Conservation (phyloP, 139 green algal genomes). For the Chlamydomonas eustigma region DNA sequence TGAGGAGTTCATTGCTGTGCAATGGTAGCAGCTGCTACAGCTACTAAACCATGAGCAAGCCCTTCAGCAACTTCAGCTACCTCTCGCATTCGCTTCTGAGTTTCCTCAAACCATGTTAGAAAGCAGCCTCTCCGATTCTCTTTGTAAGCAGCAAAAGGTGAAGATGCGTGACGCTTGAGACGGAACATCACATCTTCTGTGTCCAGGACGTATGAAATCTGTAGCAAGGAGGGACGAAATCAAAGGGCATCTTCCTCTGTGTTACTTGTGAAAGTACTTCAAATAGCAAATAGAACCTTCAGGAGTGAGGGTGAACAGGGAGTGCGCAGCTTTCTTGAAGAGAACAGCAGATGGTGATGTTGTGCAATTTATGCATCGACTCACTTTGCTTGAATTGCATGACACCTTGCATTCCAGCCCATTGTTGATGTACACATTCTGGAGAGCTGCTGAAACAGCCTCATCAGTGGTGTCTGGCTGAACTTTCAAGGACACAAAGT, state of each 20-base stretch:
- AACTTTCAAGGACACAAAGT: background rate
- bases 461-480: background rate
- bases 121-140: background rate
- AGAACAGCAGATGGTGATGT: no score
- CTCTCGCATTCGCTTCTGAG: background rate
- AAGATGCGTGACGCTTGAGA: background rate
- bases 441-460: background rate
- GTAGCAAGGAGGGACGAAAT: constrained; percentile 39
- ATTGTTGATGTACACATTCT: constrained; percentile 58
- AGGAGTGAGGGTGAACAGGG: no score
- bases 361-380: no score
- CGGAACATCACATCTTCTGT: constrained; percentile 86
- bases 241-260: background rate
- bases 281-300: no score
- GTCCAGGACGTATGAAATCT: constrained; percentile 87
- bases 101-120: background rate
- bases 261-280: no score
- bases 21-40: no score
- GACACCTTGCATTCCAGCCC: constrained; percentile 95
- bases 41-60: background rate
- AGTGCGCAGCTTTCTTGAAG: no score
- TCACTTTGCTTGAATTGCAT: constrained; percentile 60
- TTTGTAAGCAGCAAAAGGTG: background rate
- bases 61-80: background rate
- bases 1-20: no score